Percentiles rank a stretch among this genome's conserved stretches.
These are phyloP conservation scores for Hemerocallis citrina DNA, from an alignment of 106 monocot genomes.

Conservation along the genomic window DNA sequence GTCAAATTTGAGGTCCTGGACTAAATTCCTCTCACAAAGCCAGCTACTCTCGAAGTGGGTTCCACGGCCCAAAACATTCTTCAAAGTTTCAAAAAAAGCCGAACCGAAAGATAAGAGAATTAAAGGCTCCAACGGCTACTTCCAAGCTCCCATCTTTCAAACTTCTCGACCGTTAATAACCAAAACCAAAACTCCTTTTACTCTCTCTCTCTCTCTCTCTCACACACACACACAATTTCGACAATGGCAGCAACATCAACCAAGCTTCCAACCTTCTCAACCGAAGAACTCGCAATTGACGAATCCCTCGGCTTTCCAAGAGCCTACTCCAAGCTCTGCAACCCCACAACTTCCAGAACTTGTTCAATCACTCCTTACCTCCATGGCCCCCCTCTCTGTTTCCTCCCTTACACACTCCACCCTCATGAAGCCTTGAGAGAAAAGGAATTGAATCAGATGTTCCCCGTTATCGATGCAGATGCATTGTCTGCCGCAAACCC, in stretches of 20 bases:
- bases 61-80: too few species aligned
- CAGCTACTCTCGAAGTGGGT: too few species aligned
- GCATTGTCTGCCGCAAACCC: conserved; percentile 43
- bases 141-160: too few species aligned
- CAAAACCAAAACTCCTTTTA: too few species aligned
- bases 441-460: conserved; percentile 66
- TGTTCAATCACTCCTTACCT: conserved; percentile 10
- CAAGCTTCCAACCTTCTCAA: conserved; percentile 7
- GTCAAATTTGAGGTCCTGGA: too few species aligned
- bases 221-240: too few species aligned
- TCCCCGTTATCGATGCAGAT: conserved; percentile 59
- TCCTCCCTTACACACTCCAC: conserved; percentile 50
- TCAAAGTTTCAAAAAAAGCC: too few species aligned
- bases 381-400: conserved; percentile 52
- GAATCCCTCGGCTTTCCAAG: conserved; percentile 49
- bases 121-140: too few species aligned
- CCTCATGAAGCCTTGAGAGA: conserved; percentile 61
- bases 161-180: too few species aligned
- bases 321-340: conserved; percentile 52
- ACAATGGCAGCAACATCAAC: conserved; percentile 3
- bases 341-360: neutral
- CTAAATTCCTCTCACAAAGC: too few species aligned
- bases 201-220: too few species aligned
- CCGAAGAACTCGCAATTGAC: conserved; percentile 48
- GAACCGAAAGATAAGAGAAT: too few species aligned